Base-by-base conservation (phyloP, 2,329 filamentous ascomycete species). In the Botrytis porri region DNA sequence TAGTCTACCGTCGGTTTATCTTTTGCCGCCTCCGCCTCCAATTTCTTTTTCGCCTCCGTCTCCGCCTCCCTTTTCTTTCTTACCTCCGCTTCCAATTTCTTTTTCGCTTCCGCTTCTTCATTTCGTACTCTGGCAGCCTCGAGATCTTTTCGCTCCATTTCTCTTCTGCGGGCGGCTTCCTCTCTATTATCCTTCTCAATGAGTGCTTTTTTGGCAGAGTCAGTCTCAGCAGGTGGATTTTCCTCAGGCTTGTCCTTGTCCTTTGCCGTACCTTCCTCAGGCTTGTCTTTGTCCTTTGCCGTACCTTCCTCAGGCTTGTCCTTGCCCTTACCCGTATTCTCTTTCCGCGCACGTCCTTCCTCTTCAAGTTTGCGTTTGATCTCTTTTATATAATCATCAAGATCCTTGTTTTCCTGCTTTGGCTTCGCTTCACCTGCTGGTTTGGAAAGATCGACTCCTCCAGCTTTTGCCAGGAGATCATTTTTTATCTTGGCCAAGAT, bases 341-440 rank as follows among this genome's bases (percentile, higher is more conserved):
- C 25, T 29, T 8, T 54, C 48, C 25, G 2, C 25, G 4, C 25
- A 29, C 4, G 25, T 54, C 14, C 3, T 48, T 25, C 25, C 48
- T n/a, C 48, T n/a, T 16, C 12, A n/a, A 54, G 1, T 6, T n/a
- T 54, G 0, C 5, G 2, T n/a, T 1, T 14, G 0, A 29, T 1
- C 1, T 16, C 4, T 54, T n/a, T 29, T 12, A 54, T 8, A 16
- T 29, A 54, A n/a, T 14, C 12, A n/a, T 54, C 12, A 16, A 16
- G 5, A 29, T 7, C 12, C 48, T 29, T 54, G 1, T 54, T 29
- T 0, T 29, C 25, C 48, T 7, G 48, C 25, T 29, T n/a, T 16
- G 5, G 3, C 3, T 18, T 29, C 51, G 3, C 51, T 29, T 8
- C 51, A 29, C 2, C 51, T 29, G n/a, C 25, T 29, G 12, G 0